These are phyloP conservation scores for Amaranthus palmeri DNA, from an alignment of 148 eudicot species.

Conservation along the genomic window DNA sequence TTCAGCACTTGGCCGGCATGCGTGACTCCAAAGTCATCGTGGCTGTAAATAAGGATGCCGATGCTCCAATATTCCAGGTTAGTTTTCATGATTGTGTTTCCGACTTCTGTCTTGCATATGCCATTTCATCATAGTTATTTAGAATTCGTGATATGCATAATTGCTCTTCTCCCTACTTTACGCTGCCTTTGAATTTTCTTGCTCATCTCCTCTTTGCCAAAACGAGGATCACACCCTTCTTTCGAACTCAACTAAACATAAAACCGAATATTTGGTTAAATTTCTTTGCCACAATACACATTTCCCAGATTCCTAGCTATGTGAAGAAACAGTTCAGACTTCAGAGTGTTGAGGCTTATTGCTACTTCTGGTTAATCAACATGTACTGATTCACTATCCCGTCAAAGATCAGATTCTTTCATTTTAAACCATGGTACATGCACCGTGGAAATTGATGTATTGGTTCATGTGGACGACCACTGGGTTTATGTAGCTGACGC, in stretches of 20 bases:
- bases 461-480: no score
- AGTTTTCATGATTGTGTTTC: neutral
- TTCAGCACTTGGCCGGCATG: conserved; percentile 97
- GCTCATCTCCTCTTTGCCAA: no score
- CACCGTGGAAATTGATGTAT: no score
- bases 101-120: neutral
- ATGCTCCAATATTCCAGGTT: conserved; percentile 97
- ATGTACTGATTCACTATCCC: neutral
- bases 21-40: conserved; percentile 94
- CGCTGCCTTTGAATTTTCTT: no score
- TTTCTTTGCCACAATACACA: neutral
- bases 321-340: neutral
- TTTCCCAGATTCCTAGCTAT: neutral
- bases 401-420: neutral
- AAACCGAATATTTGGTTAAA: neutral
- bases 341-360: neutral
- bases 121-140: neutral
- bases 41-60: conserved; percentile 88
- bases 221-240: no score
- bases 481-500: no score
- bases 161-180: no score
- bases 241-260: no score
- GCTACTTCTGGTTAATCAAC: neutral
- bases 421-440: neutral
- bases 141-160: no score